Evolutionary conservation across 345 rosid species (phyloP), one percentile per base, ranked within the genome.

Genomic region (Euphorbia peplus): DNA sequence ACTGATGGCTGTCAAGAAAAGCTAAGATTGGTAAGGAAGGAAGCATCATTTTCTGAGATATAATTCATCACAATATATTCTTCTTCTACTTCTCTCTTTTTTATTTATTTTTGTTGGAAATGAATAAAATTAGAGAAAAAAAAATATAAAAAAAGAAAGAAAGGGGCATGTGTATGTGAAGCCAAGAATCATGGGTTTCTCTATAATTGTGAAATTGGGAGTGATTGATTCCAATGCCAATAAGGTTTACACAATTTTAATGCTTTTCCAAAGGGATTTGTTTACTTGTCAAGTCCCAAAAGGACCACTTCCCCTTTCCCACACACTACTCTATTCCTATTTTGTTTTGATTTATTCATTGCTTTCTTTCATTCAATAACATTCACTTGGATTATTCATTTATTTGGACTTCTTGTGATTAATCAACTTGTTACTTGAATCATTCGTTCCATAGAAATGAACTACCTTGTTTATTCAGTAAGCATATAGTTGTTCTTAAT

Each of bases 111-210:
- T 8, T 39, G 5, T 32, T 32, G 37, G 37, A 39, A 60, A 0
- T 22, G 73, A 70, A 72, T 62, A 55, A 57, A 46, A 35, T 55
- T 64, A 44, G 13, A 44, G 13, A 44, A 9, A 0, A 44, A 44
- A 9, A 42, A 5, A 5, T 14, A 48, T 0, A 52, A 25, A 54
- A 11, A 18, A 54, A 54, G 11, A 55, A 55, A 55, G 30, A 25
- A 55, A 55, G 26, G 15, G 59, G 70, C 68, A 75, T 74, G 76
- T 80, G 69, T 62, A 57, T 71, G 77, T 73, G 71, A 75, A 76
- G 71, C 77, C 83, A 76, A 70, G 77, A 79, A 78, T 76, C 76
- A 71, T 74, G 76, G 72, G 75, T 62, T 73, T 57, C 77, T 82
- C 79, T 74, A 76, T 82, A 61, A 79, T 74, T 76, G 81, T 66